These are phyloP conservation scores for Tetraselmis striata DNA, from an alignment of 139 green algal genomes.

Conservation along the genomic window DNA sequence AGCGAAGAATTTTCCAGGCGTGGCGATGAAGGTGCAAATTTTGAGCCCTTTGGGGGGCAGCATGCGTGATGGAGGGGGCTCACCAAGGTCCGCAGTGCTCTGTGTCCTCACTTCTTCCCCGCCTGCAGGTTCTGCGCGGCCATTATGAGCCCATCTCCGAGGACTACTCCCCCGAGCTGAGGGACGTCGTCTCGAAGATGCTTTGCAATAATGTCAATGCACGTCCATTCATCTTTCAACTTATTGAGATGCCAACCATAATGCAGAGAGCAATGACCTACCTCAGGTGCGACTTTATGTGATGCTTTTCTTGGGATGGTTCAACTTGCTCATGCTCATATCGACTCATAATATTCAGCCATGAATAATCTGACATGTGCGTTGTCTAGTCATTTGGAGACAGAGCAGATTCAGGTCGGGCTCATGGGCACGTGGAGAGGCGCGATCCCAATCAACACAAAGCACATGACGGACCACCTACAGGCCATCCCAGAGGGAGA, in stretches of 20 bases:
- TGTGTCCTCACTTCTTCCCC: too few relatives aligned
- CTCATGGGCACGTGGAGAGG: not conserved
- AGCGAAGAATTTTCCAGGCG: slow-evolving; percentile 1
- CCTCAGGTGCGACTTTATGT: not conserved
- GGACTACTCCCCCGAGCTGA: slow-evolving; percentile 2
- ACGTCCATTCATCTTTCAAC: not conserved
- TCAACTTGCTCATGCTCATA: too few relatives aligned
- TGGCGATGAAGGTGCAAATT: slow-evolving; percentile 13
- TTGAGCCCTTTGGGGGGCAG: not conserved
- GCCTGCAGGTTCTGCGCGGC: not conserved
- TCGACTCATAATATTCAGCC: too few relatives aligned
- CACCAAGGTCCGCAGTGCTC: not conserved
- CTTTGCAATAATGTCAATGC: not conserved
- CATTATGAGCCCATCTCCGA: slow-evolving; percentile 12
- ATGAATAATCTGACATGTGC: not conserved
- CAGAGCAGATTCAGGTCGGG: not conserved
- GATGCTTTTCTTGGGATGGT: not conserved
- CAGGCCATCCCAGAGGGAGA: not conserved
- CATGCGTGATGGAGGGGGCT: not conserved
- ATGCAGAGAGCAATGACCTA: not conserved
- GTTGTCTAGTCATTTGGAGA: not conserved
- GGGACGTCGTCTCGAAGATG: not conserved
- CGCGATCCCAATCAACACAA: not conserved
- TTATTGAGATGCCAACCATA: not conserved
- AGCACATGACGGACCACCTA: not conserved